Percentiles rank a stretch among this genome's conserved stretches.
phyloP scores from a whole-genome alignment of 1,139 yeast genomes.

The Candida albicans region DNA sequence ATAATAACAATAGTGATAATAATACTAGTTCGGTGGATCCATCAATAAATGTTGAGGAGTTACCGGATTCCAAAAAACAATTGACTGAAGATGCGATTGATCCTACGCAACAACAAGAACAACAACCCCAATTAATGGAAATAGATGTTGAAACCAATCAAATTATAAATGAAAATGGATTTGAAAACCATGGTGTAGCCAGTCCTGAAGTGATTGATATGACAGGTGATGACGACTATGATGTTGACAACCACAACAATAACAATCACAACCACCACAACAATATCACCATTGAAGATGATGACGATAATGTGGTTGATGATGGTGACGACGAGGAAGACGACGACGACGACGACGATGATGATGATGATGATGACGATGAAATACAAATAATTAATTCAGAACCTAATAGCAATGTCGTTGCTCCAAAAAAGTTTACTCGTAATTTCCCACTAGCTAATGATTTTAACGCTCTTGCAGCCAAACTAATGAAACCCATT shows the following conservation, averaged over 20 bases:
- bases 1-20: slow-evolving; percentile 16
- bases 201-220: slow-evolving; percentile 14
- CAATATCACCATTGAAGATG: slow-evolving; percentile 1
- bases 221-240: slow-evolving; percentile 12
- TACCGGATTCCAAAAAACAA: slow-evolving; percentile 9
- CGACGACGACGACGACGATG: slow-evolving; percentile 8
- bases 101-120: slow-evolving; percentile 13
- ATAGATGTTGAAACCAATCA: slow-evolving; percentile 6
- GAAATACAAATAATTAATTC: slow-evolving; percentile 5
- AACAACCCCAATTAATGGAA: slow-evolving; percentile 7
- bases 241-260: slow-evolving; percentile 8
- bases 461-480: slow-evolving; percentile 30
- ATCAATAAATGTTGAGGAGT: slow-evolving; percentile 9
- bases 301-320: slow-evolving; percentile 6
- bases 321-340: slow-evolving; percentile 9
- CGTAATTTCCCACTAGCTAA: slow-evolving; percentile 27
- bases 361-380: slow-evolving; percentile 7
- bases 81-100: slow-evolving; percentile 11
- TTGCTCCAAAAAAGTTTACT: background rate
- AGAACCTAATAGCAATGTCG: background rate
- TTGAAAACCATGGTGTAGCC: background rate
- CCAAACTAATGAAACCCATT: slow-evolving; percentile 40
- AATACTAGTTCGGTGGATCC: slow-evolving; percentile 11
- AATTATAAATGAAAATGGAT: background rate
- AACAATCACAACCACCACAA: slow-evolving; percentile 7